Base-by-base conservation (phyloP, 2,329 filamentous ascomycete species). In the Keithomyces neogunnii region DNA sequence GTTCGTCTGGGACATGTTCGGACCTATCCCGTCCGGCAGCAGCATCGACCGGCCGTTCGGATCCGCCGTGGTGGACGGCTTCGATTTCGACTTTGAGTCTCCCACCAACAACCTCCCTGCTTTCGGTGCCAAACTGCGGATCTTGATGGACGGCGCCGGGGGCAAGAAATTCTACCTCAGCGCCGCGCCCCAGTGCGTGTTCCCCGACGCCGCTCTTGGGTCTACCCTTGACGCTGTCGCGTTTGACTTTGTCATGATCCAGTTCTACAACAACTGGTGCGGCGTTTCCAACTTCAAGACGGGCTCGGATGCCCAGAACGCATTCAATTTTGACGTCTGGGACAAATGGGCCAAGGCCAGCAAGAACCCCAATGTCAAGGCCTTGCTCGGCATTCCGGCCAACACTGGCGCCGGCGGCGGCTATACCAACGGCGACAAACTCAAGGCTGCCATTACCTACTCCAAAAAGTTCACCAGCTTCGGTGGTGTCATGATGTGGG, bases 41-140 rank as follows among this genome's bases (percentile, higher is more conserved):
- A 66, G 65, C 1, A 70, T 70, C 6, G 73, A 79, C 51, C 80
- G 87, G 7, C 86, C 86, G 3, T 53, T 53, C 29, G 52, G 52
- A 26, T 66, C 69, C 10, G 79, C 82, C 8, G 72, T 80, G 3
- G 69, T 90, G 42, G 85, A 90, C 63, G 87, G 87, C 4, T 89
- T 90, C 64, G 86, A 90, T 66, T 81, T 89, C 56, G 86, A 90
- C 64, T 83, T 89, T 55, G 86, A 89, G 68, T 72, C 78, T 4
- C 65, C 67, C 3, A 76, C 78, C 11, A 66, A 66, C 46, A 83
- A 87, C 67, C 81, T 85, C 68, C 73, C 71, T 0, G 68, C 78
- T 1, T 86, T 89, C 58, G 83, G 76, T 1, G 69, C 73, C 38
- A 70, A 75, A 50, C 74, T 88, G 8, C 78, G 82, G 32, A 59